Base-by-base conservation (phyloP, 306 rosid genomes). In the Coriaria nepalensis region DNA sequence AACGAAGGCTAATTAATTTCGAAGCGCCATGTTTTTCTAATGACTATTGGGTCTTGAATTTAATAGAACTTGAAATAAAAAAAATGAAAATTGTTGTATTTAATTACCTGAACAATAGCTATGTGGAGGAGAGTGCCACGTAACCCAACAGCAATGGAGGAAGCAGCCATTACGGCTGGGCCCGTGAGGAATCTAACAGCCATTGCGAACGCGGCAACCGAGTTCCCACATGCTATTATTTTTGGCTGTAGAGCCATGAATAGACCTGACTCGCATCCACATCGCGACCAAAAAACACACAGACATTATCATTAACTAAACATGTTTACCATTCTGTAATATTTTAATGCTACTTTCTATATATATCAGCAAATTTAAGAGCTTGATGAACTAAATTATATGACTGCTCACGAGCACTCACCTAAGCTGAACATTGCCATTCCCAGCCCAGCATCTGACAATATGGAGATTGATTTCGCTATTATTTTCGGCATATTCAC, bases 401-500 rank as follows among this genome's bases (percentile, higher is more conserved):
- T n/a, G 2, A 35, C 32, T 54, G 40, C n/a, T 42, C 29, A 20
- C 29, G 29, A 20, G 29, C 43, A 65, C 82, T 78, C 65, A 92
- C 98, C 98, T 71, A 92, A 82, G 69, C 98, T 92, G 78, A 92
- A 92, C 98, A 92, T 92, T 61, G 98, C 98, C 98, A 92, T 92
- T 59, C 98, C 98, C 4, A 92, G 93, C 14, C 98, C 98, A 12
- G 98, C 96, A 66, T 92, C 96, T 10, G 98, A 92, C 55, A 92
- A 82, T 59, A 92, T 92, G 68, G 98, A 77, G 72, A 92, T 92
- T 45, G 98, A 92, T 33, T 70, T 45, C 74, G 66, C 62, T 48
- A 92, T 58, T 65, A 92, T 79, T 75, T 48, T 57, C 1, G 98
- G 98, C 98, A 92, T 92, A 4, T 9, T 59, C 83, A 92, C 88